Percentiles rank a stretch among this genome's conserved stretches.
phyloP scores from a whole-genome alignment of 2,329 filamentous ascomycete genomes.

The Arthrobotrys sphaeroides region DNA sequence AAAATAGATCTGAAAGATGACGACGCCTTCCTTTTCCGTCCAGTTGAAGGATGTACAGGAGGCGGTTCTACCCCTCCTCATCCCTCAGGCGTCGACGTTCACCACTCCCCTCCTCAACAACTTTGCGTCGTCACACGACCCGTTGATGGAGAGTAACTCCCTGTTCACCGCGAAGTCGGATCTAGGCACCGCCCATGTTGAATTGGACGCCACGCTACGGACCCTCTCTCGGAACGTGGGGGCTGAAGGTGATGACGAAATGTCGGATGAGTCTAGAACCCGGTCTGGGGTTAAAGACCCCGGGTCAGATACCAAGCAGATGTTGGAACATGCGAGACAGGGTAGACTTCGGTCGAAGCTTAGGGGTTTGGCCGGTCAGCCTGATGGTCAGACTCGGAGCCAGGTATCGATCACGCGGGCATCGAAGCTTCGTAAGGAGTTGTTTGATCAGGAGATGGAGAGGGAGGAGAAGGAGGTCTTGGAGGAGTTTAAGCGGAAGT shows the following conservation, averaged over 20 bases:
- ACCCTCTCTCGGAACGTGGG: conserved; percentile 32
- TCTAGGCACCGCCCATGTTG: conserved; percentile 55
- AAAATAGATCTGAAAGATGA: conserved; percentile 23
- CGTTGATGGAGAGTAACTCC: conserved; percentile 55
- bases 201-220: conserved; percentile 54
- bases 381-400: conserved; percentile 22
- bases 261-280: conserved; percentile 6
- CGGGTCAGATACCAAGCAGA: conserved; percentile 15
- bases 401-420: conserved; percentile 40
- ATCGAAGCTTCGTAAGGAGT: conserved; percentile 31
- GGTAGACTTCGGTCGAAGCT: conserved; percentile 54
- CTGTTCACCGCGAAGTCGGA: conserved; percentile 55
- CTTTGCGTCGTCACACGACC: conserved; percentile 55
- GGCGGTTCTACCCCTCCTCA: conserved; percentile 53
- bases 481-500: conserved; percentile 49
- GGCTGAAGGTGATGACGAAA: conserved; percentile 32
- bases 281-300: conserved; percentile 11
- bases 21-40: conserved; percentile 42
- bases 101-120: conserved; percentile 56
- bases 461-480: conserved; percentile 44
- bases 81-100: conserved; percentile 54
- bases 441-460: conserved; percentile 52
- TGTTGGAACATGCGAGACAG: conserved; percentile 52
- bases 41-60: conserved; percentile 47
- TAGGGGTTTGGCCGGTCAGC: conserved; percentile 37